phyloP scores from a whole-genome alignment of 2,329 filamentous ascomycete species.

The Mollisia scopiformis region DNA sequence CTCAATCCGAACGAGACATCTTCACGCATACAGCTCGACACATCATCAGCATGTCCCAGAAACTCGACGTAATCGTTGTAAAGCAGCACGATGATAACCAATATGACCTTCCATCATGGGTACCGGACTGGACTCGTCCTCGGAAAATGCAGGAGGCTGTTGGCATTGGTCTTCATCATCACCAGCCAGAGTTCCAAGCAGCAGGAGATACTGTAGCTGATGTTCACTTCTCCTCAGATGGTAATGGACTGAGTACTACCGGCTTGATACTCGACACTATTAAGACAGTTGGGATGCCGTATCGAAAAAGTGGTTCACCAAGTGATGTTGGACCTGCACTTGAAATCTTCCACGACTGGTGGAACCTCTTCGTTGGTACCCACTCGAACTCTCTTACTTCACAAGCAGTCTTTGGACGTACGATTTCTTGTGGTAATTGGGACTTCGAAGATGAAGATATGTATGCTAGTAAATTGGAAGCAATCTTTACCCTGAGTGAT shows the following conservation, averaged over 20 bases:
- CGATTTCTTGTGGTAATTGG: constrained; percentile 32
- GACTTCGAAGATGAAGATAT: constrained; percentile 14
- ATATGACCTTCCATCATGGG: constrained; percentile 29
- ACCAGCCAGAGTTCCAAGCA: constrained; percentile 24
- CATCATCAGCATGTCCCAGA: constrained; percentile 26
- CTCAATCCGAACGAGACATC: constrained; percentile 22
- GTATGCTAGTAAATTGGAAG: constrained; percentile 23
- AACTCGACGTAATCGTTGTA: constrained; percentile 32
- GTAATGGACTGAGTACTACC: constrained; percentile 20
- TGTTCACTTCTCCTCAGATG: constrained; percentile 19
- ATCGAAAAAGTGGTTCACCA: constrained; percentile 18
- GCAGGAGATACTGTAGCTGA: constrained; percentile 21
- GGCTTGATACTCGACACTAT: constrained; percentile 29
- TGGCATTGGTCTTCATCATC: constrained; percentile 29
- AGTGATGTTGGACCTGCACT: constrained; percentile 20
- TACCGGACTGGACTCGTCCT: constrained; percentile 31
- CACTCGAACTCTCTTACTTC: constrained; percentile 10
- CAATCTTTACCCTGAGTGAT: constrained; percentile 21
- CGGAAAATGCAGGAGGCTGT: constrained; percentile 7
- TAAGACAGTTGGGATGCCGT: constrained; percentile 18
- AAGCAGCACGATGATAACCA: constrained; percentile 23
- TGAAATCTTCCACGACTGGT: constrained; percentile 31
- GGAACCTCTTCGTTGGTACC: constrained; percentile 24
- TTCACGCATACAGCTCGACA: constrained; percentile 30
- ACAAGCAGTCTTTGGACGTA: constrained; percentile 23